Conservation (phyloP, 2,329 filamentous ascomycete species). For the Arachnopeziza araneosa region DNA sequence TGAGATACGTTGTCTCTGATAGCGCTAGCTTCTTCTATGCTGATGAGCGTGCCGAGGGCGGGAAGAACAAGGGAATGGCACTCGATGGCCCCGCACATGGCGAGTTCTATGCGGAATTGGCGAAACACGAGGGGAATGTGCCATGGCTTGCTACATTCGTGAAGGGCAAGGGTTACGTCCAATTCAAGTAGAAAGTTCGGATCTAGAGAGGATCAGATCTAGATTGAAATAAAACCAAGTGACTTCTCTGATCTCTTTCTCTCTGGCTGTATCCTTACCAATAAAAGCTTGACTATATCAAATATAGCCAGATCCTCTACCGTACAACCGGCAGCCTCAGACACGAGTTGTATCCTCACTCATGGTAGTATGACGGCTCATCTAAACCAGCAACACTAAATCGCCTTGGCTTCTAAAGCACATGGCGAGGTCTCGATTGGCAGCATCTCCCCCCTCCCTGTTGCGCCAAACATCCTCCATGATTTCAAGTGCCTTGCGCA, state of each 20-base stretch:
- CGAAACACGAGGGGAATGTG: conserved; percentile 13
- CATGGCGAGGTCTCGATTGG: conserved; percentile 25
- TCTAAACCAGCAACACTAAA: conserved; percentile 29
- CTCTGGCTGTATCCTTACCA: no score
- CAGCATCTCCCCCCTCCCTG: conserved; percentile 9
- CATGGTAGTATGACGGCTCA: no score
- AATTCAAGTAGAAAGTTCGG: conserved; percentile 22
- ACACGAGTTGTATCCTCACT: no score
- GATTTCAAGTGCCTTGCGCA: conserved; percentile 21
- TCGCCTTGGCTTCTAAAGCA: conserved; percentile 30
- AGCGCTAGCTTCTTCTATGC: conserved; percentile 21
- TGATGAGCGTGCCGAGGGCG: conserved; percentile 18
- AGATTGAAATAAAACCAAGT: no score
- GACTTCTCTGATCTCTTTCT: no score
- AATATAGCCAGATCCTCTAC: no score
- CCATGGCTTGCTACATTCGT: conserved; percentile 23
- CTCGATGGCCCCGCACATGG: conserved; percentile 17
- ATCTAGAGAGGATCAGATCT: no score
- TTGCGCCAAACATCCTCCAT: conserved; percentile 22
- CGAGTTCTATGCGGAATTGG: conserved; percentile 19
- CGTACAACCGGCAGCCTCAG: no score
- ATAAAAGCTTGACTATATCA: no score
- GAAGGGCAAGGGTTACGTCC: conserved; percentile 20
- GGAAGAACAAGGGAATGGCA: conserved; percentile 12
- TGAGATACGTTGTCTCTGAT: conserved; percentile 8